A percentile compares a stretch with the other conserved stretches of the same genome.
phyloP scores from a whole-genome alignment of 2,329 filamentous ascomycete genomes.

The Sporothrix mexicana region DNA sequence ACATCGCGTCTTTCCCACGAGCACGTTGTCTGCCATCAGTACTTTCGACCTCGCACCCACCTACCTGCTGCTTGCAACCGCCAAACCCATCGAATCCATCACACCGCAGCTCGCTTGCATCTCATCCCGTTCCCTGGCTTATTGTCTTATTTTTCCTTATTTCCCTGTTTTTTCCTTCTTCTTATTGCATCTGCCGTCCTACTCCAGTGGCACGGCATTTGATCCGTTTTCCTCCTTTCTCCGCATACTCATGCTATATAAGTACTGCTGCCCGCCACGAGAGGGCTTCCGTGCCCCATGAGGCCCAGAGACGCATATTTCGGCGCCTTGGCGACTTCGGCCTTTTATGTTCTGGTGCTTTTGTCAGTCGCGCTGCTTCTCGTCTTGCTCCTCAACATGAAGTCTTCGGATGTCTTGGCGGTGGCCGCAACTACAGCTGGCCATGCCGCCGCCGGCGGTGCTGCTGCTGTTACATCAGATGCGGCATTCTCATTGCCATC shows the following conservation, averaged over 20 bases:
- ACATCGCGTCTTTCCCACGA: constrained; percentile 5
- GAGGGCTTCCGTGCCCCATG: constrained; percentile 25
- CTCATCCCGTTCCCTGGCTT: neutral
- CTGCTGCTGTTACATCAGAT: constrained; percentile 25
- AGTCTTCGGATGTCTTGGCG: constrained; percentile 1
- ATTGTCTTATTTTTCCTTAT: neutral
- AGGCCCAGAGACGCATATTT: constrained; percentile 16
- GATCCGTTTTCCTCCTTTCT: neutral
- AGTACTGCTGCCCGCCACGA: constrained; percentile 21
- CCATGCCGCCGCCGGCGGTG: neutral
- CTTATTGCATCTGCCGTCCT: constrained; percentile 8
- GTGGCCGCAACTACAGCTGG: constrained; percentile 20
- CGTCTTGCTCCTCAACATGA: constrained; percentile 26
- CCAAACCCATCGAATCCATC: neutral
- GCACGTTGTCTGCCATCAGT: constrained; percentile 2
- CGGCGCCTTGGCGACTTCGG: constrained; percentile 28
- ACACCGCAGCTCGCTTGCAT: constrained; percentile 4
- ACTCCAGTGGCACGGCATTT: constrained; percentile 9
- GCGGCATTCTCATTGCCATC: neutral
- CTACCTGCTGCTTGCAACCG: neutral
- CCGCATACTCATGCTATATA: constrained; percentile 30
- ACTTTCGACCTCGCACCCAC: neutral
- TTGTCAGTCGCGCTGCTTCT: constrained; percentile 35
- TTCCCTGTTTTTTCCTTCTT: neutral
- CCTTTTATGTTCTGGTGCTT: constrained; percentile 27